Evolutionary conservation across 2,329 filamentous ascomycete species (phyloP).

Genomic region (Neofusicoccum umdonicola): DNA sequence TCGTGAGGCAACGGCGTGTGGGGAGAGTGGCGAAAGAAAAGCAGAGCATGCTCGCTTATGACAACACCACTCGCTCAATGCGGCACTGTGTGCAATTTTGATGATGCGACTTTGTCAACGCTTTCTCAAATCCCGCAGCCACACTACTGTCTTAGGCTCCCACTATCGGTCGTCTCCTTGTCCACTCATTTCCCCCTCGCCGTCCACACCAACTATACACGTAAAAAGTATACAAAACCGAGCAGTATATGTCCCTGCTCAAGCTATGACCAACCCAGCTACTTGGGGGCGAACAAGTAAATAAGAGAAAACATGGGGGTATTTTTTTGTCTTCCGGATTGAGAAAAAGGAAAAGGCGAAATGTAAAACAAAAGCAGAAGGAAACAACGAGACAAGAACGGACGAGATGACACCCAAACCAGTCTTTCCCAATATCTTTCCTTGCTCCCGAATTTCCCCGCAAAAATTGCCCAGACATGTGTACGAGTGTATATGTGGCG

Average conservation of each 20-base stretch:
- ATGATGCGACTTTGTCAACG: no score
- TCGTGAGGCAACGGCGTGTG: no score
- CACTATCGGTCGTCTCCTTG: background rate
- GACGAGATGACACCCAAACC: background rate
- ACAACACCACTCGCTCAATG: no score
- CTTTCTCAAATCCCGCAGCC: no score
- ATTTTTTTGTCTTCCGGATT: slow-evolving; percentile 7
- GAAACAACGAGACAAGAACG: background rate
- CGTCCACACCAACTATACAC: background rate
- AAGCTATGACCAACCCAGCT: background rate
- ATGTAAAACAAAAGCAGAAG: background rate
- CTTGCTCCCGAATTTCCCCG: background rate
- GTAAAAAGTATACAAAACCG: background rate
- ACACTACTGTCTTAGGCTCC: background rate
- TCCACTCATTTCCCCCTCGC: background rate
- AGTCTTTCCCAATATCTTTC: slow-evolving; percentile 3
- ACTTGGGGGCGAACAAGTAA: background rate
- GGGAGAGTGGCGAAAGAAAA: no score
- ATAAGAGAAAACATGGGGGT: background rate
- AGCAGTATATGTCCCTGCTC: background rate
- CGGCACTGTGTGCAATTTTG: no score
- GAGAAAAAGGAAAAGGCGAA: background rate
- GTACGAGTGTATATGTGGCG: background rate
- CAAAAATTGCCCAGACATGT: background rate
- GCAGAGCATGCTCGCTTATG: no score